Evolutionary conservation across 1,284 basidiomycete genomes (phyloP), one percentile per base, ranked within the genome.

Genomic region (Leccinum fallax): DNA sequence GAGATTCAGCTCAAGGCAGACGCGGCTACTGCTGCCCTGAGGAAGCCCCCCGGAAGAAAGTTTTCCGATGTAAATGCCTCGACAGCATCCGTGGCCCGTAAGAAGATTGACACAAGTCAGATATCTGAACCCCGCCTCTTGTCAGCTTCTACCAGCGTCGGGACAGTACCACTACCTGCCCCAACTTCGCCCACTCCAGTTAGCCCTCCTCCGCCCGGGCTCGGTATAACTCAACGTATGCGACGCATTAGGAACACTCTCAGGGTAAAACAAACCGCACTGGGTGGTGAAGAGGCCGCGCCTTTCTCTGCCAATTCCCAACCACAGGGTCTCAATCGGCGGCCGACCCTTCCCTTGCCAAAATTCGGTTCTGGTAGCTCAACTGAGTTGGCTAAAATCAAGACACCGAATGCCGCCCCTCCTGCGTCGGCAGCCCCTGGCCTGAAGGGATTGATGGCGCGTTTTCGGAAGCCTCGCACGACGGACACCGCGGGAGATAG

Each of bases 371-470:
- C 77, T 19, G 71, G 77, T 3, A 85, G 82, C 67, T 80, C 84
- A 10, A 81, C 79, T 4, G 87, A 90, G 56, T 67, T 78, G 36
- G 74, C 75, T 21, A 80, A 82, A 64, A 80, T 82, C 63, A 87
- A 85, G 67, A 78, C 81, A 2, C 73, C 83, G 24, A 69, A 82
- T 24, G 75, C 83, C 61, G 75, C 83, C 61, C 87, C 88, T 21
- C 87, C 88, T 64, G 84, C 88, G 5, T 87, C 89, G 21, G 84
- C 89, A 26, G 81, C 85, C 13, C 90, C 90, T 38, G 87, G 89
- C 49, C 69, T 92, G 26, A 90, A 86, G 72, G 86, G 89, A 10
- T 88, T 93, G 74, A 92, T 93, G 84, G 85, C 90, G 30, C 84
- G 89, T 43, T 89, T 93, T 72, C 84, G 89, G 56, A 92, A 86